Conservation (phyloP, 176 grass and related monocot species). For the Oryza officinalis region DNA sequence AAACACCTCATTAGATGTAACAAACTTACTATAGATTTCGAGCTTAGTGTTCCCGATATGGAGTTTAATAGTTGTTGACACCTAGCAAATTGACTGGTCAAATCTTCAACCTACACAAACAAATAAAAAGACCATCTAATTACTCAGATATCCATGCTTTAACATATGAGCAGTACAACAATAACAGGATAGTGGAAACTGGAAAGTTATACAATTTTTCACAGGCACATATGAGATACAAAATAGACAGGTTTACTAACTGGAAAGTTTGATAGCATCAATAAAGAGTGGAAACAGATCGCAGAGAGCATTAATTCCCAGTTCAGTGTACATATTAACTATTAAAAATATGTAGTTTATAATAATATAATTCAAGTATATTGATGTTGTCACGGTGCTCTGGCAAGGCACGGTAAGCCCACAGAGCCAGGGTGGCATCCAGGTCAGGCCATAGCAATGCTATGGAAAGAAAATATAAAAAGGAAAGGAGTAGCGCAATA, state of each 20-base stretch:
- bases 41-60: slow-evolving; percentile 59
- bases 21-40: slow-evolving; percentile 53
- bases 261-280: neutral
- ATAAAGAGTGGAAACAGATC: neutral
- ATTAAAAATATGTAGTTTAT: neutral
- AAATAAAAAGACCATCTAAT: slow-evolving; percentile 10
- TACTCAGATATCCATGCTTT: slow-evolving; percentile 15
- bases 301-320: neutral
- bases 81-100: slow-evolving; percentile 49
- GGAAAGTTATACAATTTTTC: neutral
- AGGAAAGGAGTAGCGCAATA: neutral
- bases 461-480: neutral
- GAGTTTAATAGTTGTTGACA: slow-evolving; percentile 57
- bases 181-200: neutral
- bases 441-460: neutral
- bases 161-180: neutral
- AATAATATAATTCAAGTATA: neutral
- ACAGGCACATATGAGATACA: slow-evolving; percentile 3
- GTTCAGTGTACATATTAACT: neutral
- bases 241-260: neutral
- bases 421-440: neutral
- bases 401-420: neutral
- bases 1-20: neutral
- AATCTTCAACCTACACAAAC: slow-evolving; percentile 50
- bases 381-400: neutral